Evolutionary conservation across 306 rosid species (phyloP).

Genomic region (Cucumis cinereus): DNA sequence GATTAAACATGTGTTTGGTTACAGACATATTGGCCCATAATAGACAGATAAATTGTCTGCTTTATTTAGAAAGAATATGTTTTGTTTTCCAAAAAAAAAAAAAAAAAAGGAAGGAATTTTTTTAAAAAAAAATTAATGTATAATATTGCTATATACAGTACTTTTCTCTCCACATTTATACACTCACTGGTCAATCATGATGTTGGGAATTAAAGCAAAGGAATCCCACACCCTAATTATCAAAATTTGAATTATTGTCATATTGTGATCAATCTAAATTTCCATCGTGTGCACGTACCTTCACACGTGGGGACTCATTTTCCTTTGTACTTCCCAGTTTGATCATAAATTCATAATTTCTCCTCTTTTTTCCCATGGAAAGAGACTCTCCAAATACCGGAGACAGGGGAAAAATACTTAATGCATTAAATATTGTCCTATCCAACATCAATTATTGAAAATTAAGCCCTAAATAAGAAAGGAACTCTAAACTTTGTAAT

Average conservation of each 20-base stretch:
- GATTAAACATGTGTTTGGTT: neutral
- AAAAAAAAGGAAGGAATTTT: too few relatives aligned
- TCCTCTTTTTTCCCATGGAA: neutral
- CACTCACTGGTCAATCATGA: slow-evolving; percentile 6
- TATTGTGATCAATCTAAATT: neutral
- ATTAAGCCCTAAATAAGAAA: too few relatives aligned
- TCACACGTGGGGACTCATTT: slow-evolving; percentile 4
- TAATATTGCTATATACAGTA: neutral
- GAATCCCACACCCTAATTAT: neutral
- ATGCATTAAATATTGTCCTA: neutral
- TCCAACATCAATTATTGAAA: neutral
- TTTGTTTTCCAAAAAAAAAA: neutral
- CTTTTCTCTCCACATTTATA: neutral
- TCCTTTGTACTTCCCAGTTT: neutral
- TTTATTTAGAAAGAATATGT: slow-evolving; percentile 1
- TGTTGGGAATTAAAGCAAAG: slow-evolving; percentile 1
- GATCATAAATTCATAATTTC: neutral
- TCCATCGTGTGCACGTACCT: neutral
- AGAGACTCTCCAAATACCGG: too few relatives aligned
- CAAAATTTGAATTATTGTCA: neutral
- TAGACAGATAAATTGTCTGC: neutral
- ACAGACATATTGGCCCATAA: slow-evolving; percentile 7
- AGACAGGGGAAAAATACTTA: neutral
- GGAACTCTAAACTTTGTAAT: too few relatives aligned
- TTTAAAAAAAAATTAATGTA: too few relatives aligned